Evolutionary conservation across 106 monocot genomes (phyloP).

Genomic region (Allium fistulosum): DNA sequence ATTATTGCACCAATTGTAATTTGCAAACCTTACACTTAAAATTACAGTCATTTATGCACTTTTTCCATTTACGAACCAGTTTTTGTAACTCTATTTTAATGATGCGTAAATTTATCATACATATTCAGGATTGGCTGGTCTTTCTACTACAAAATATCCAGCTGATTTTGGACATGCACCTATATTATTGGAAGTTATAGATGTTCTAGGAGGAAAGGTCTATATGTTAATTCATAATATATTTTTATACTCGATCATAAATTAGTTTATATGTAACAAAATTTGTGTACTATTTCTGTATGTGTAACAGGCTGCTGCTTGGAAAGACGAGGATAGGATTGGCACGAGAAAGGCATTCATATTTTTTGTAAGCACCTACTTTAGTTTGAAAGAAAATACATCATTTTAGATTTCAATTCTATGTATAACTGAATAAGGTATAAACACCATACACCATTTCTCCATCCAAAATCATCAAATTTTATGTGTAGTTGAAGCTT

Average conservation of each 20-base stretch:
- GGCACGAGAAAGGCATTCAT: constrained; percentile 94
- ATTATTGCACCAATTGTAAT: too few species aligned
- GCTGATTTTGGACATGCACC: constrained; percentile 87
- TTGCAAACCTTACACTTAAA: not conserved
- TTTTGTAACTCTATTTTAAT: not conserved
- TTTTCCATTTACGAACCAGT: not conserved
- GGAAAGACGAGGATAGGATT: constrained; percentile 97
- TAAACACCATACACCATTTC: too few species aligned
- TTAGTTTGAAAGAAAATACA: not conserved
- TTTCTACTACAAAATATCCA: constrained; percentile 90
- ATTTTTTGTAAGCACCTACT: constrained; percentile 73
- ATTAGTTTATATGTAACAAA: too few species aligned
- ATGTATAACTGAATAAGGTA: not conserved
- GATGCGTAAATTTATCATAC: not conserved
- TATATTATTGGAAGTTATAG: too few species aligned
- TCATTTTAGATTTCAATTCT: not conserved
- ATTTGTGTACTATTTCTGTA: not conserved
- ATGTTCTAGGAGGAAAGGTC: too few species aligned
- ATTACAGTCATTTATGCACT: too few species aligned
- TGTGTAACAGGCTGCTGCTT: constrained; percentile 68
- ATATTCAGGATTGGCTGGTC: constrained; percentile 83
- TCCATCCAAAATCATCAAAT: too few species aligned
- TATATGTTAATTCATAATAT: too few species aligned
- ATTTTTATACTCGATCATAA: too few species aligned
- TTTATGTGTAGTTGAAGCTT: constrained; percentile 30